phyloP scores from a whole-genome alignment of 306 rosid species.

The Cyclanthera cordifolia region DNA sequence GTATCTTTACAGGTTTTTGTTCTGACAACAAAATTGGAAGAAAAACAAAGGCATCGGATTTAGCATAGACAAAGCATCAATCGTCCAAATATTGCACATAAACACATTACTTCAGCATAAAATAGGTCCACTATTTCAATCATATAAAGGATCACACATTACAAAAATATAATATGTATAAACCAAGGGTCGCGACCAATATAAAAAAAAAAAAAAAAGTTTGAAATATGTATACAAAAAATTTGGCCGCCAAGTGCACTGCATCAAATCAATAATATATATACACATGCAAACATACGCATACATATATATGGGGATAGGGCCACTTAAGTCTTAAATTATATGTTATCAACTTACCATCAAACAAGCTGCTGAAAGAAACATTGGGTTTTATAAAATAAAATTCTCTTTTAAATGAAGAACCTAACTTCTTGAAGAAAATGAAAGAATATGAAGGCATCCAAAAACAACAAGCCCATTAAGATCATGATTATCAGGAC shows the following conservation, averaged over 20 bases:
- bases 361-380: background rate
- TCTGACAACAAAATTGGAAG: background rate
- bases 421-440: too few species aligned
- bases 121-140: background rate
- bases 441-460: background rate
- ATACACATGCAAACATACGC: too few species aligned
- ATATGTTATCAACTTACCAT: background rate
- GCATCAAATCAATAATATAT: too few species aligned
- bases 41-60: background rate
- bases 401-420: too few species aligned
- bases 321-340: too few species aligned
- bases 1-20: too few species aligned
- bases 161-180: background rate
- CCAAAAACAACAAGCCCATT: background rate
- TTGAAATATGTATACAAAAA: background rate
- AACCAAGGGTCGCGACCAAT: background rate
- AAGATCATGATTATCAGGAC: background rate
- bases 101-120: background rate
- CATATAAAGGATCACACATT: background rate
- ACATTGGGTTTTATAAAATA: background rate
- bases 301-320: too few species aligned
- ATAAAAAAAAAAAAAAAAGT: too few species aligned
- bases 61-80: background rate
- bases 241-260: too few species aligned
- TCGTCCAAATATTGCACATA: too few species aligned